phyloP scores from a whole-genome alignment of 2,329 filamentous ascomycete species.

The Epichloe gansuensis region DNA sequence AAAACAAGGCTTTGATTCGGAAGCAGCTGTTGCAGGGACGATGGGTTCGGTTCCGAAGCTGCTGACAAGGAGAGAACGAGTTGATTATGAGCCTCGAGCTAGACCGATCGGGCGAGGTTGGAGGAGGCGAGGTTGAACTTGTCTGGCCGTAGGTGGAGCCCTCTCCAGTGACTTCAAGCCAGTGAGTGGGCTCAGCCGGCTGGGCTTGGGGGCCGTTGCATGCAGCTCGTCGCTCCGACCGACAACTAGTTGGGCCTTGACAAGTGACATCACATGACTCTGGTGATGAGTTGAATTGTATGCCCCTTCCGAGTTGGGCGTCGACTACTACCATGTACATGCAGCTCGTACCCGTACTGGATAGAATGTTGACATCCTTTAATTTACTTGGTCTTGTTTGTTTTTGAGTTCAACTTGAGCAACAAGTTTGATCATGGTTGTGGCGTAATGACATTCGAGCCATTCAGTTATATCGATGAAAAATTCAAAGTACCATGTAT shows the following conservation, averaged over 20 bases:
- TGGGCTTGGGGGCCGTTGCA: background rate
- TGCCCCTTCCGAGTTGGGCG: too few relatives aligned
- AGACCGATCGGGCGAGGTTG: slow-evolving; percentile 21
- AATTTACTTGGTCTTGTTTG: too few relatives aligned
- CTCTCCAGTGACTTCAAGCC: slow-evolving; percentile 7
- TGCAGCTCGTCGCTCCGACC: background rate
- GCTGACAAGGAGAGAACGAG: slow-evolving; percentile 1
- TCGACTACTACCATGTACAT: too few relatives aligned
- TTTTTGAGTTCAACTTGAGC: too few relatives aligned
- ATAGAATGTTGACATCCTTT: too few relatives aligned
- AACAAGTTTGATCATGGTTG: too few relatives aligned
- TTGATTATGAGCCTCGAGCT: slow-evolving; percentile 9
- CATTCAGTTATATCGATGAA: too few relatives aligned
- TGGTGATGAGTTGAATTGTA: too few relatives aligned
- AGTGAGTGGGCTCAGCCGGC: slow-evolving; percentile 7
- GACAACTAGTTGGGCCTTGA: background rate
- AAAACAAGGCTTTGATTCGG: background rate
- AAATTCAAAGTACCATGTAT: too few relatives aligned
- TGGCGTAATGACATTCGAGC: too few relatives aligned
- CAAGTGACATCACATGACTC: slow-evolving; percentile 29
- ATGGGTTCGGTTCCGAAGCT: background rate
- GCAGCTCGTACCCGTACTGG: too few relatives aligned
- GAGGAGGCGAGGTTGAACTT: slow-evolving; percentile 26
- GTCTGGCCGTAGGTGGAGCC: slow-evolving; percentile 25
- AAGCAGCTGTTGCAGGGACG: background rate